Percentiles rank a stretch among this genome's conserved stretches.
These are phyloP conservation scores for Amanita pseudoporphyria DNA, from an alignment of 768 basidiomycete species.

Conservation along the genomic window DNA sequence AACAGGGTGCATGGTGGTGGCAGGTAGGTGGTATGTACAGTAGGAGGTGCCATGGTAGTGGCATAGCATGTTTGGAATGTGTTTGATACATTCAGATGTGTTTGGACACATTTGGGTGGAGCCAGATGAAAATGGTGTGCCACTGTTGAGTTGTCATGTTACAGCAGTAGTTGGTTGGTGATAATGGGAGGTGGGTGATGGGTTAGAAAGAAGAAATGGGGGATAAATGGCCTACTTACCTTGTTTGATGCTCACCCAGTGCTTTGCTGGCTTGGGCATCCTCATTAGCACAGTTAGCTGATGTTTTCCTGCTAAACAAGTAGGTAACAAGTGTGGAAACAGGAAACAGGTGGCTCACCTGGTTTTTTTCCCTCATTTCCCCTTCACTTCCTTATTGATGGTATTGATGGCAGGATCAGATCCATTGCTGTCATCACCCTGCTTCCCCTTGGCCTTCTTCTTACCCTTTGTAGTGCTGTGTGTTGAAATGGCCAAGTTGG, in stretches of 20 bases:
- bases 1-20: too few species aligned
- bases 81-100: too few species aligned
- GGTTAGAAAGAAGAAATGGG: not conserved
- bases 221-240: not conserved
- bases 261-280: not conserved
- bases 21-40: too few species aligned
- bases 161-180: too few species aligned
- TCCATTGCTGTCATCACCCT: not conserved
- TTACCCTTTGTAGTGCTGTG: not conserved
- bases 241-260: not conserved
- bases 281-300: not conserved
- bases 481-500: not conserved
- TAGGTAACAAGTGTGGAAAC: not conserved
- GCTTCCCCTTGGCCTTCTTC: not conserved
- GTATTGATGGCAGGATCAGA: not conserved
- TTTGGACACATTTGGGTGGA: too few species aligned
- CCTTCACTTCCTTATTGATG: not conserved
- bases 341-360: not conserved
- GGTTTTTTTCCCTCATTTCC: not conserved
- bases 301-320: not conserved
- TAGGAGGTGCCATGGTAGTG: too few species aligned
- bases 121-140: too few species aligned
- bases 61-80: too few species aligned
- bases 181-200: not conserved
- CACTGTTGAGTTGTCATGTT: too few species aligned